Base-by-base conservation (phyloP, 2,329 filamentous ascomycete genomes). In the Phialophora macrospora region DNA sequence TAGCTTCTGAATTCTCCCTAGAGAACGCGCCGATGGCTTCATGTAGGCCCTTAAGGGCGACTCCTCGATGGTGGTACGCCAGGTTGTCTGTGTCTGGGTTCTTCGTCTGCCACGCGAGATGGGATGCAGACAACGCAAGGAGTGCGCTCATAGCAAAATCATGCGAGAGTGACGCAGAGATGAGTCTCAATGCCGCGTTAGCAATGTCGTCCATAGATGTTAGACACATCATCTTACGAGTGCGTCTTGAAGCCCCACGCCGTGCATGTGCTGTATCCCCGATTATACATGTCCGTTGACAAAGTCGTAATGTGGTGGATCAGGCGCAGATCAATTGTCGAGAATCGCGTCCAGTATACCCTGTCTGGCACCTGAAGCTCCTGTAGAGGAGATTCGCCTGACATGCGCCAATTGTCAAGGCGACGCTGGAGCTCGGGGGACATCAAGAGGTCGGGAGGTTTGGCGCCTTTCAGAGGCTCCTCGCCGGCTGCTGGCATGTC, bases 121-220 rank as follows among this genome's bases (percentile, higher is more conserved):
- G 93, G 74, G 92, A 94, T 61, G 95, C 94, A n/a, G 95, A 96
- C 74, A 98, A 91, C 5, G 93, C 92, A 61, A 98, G 85, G 72
- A 98, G 84, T 14, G 94, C 89, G 78, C 96, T 91, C 93, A 98
- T 96, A 72, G 97, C 93, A 79, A 95, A 98, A 61, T 88, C 84
- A 76, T 93, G 89, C 20, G 88, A 88, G 57, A 92, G 85, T 63
- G 92, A 92, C 74, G 97, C 90, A 72, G 89, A 88, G 70, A 99
- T 84, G 73, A 95, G 92, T 57, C 90, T 93, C 74, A 24, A 12
- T 32, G 60, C 68, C 65, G n/a, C 20, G 75, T 81, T 66, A 69
- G 73, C 73, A 64, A 62, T 34, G 59, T 12, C 24, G 61, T 55
- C 49, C 52, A 28, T 41, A 77, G 54, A 62, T 48, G 62, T 64